Evolutionary conservation across 345 rosid genomes (phyloP).

Genomic region (Rhizophora apiculata): DNA sequence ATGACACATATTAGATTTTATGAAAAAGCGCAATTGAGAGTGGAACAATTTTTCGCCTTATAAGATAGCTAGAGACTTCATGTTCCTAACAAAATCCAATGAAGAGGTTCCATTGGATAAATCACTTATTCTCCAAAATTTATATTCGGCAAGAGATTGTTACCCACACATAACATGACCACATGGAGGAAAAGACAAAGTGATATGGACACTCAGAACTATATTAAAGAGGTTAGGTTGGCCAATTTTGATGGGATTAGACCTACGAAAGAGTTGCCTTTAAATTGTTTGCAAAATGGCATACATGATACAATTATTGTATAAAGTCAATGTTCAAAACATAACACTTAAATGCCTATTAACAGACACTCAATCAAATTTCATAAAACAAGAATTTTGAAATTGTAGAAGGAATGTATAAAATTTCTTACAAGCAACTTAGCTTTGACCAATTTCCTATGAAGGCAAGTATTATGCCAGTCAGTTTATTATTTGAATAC

Average conservation of each 20-base stretch:
- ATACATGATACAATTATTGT: conserved; percentile 1
- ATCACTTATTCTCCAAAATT: conserved; percentile 62
- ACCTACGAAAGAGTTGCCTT: conserved; percentile 65
- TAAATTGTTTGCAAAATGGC: conserved; percentile 53
- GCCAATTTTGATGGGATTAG: conserved; percentile 40
- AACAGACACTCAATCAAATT: no score
- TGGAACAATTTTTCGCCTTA: conserved; percentile 23
- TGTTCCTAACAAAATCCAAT: conserved; percentile 42
- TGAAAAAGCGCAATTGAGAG: conserved; percentile 1
- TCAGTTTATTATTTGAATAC: conserved; percentile 54
- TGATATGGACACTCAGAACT: conserved; percentile 40
- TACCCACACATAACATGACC: background rate
- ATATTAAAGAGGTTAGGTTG: conserved; percentile 32
- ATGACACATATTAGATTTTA: background rate
- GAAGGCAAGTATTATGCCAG: conserved; percentile 65
- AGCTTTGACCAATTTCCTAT: conserved; percentile 66
- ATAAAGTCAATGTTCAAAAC: background rate
- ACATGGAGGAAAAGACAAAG: background rate
- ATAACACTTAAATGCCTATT: background rate
- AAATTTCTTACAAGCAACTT: conserved; percentile 37
- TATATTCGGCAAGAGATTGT: conserved; percentile 8
- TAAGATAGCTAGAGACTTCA: conserved; percentile 47
- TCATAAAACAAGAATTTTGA: background rate
- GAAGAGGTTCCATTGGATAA: conserved; percentile 53
- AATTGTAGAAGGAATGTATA: background rate